These are phyloP conservation scores for Lachnellula subtilissima DNA, from an alignment of 2,329 filamentous ascomycete species.

Conservation along the genomic window DNA sequence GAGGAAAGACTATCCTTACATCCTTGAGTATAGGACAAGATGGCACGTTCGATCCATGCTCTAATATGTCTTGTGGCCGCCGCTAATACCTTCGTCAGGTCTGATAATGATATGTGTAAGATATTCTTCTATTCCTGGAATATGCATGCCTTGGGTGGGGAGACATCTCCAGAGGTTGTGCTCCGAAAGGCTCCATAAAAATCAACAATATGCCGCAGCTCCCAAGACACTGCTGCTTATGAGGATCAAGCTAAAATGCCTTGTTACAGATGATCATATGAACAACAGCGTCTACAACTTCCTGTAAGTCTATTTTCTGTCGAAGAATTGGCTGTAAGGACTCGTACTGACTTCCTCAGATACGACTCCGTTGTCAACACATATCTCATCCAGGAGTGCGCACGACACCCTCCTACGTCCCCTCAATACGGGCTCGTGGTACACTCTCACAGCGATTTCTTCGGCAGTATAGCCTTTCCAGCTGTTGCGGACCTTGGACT, in stretches of 20 bases:
- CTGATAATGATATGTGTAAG: conserved; percentile 81
- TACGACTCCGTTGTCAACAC: conserved; percentile 89
- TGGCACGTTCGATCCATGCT: conserved; percentile 50
- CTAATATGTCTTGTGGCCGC: not conserved
- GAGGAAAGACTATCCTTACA: conserved; percentile 70
- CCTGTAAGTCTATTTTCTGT: conserved; percentile 45
- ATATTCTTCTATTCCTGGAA: no score
- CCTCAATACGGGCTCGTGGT: conserved; percentile 78
- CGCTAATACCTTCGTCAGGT: conserved; percentile 47
- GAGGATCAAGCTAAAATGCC: no score
- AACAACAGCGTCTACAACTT: conserved; percentile 88
- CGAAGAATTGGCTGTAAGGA: no score
- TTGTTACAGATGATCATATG: conserved; percentile 55
- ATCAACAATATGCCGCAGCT: no score
- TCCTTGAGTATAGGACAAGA: conserved; percentile 78
- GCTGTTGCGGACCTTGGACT: conserved; percentile 76
- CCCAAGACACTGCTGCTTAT: no score
- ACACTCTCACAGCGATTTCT: conserved; percentile 80
- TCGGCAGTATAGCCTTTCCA: conserved; percentile 76
- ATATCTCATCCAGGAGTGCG: conserved; percentile 77
- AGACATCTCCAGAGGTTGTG: no score
- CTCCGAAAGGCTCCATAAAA: no score
- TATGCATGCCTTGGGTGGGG: no score
- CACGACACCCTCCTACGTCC: conserved; percentile 64
- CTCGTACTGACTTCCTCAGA: conserved; percentile 33